These are phyloP conservation scores for Flagelloscypha sp. DNA, from an alignment of 768 basidiomycete genomes.

Conservation along the genomic window DNA sequence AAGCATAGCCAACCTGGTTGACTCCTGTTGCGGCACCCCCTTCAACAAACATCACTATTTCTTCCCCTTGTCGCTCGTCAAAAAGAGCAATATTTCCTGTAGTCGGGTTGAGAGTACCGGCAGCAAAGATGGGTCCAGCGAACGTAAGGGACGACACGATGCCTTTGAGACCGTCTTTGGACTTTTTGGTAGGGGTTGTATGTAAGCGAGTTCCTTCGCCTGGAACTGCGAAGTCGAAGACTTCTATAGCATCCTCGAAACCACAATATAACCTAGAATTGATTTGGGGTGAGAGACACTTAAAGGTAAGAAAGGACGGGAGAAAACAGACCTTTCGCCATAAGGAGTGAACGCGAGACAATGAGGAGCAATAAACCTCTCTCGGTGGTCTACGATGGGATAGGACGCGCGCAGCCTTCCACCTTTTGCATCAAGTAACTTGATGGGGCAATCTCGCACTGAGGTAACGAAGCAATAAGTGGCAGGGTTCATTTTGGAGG, in stretches of 20 bases:
- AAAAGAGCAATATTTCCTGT: slow-evolving; percentile 58
- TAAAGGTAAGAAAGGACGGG: background rate
- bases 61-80: slow-evolving; percentile 46
- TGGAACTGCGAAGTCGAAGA: slow-evolving; percentile 69
- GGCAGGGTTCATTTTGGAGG: slow-evolving; percentile 45
- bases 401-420: slow-evolving; percentile 90
- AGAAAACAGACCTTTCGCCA: slow-evolving; percentile 48
- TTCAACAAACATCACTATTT: slow-evolving; percentile 55
- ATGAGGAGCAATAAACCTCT: slow-evolving; percentile 83
- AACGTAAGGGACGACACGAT: slow-evolving; percentile 3
- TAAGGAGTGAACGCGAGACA: slow-evolving; percentile 69
- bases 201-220: slow-evolving; percentile 65
- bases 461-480: slow-evolving; percentile 80
- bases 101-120: slow-evolving; percentile 59
- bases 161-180: slow-evolving; percentile 86
- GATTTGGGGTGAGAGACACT: background rate
- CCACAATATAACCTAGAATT: slow-evolving; percentile 72
- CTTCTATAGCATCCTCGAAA: slow-evolving; percentile 77
- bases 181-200: slow-evolving; percentile 69
- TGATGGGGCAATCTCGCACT: slow-evolving; percentile 78
- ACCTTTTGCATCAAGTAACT: slow-evolving; percentile 70
- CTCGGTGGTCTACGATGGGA: slow-evolving; percentile 87
- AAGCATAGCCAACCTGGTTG: slow-evolving; percentile 38
- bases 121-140: slow-evolving; percentile 48
- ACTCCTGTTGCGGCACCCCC: slow-evolving; percentile 44